Evolutionary conservation across 495 filamentous ascomycete species (phyloP), one percentile per base, ranked within the genome.

Genomic region (Penicillium silybi): DNA sequence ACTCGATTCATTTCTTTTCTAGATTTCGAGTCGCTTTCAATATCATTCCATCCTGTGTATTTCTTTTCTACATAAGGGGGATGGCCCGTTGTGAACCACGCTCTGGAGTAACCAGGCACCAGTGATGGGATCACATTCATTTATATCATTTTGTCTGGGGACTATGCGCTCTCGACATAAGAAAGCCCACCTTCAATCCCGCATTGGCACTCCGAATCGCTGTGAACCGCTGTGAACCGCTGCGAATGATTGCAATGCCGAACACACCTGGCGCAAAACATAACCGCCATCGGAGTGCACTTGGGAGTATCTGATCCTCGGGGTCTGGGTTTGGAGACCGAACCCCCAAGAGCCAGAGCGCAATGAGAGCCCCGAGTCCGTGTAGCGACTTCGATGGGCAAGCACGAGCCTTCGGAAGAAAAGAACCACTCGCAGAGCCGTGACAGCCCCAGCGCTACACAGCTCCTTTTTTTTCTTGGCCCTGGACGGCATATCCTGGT

Each of bases 401-500:
- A 16, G 11, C 40, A 43, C 39, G 22, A 41, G 29, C 48, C 27
- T 38, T 56, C 59, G 62, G 59, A 59, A 64, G 55, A 50, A 59
- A 62, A 56, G 27, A 52, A 51, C 54, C 53, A 56, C 42, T 57
- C 42, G 56, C 52, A 48, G 41, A 54, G n/a, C 41, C 29, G 32
- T 51, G 50, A 25, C 26, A 17, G 26, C 42, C 42, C 29, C 52
- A 63, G 37, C 22, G 62, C 54, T 63, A 61, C 57, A 66, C 60
- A 59, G 43, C 55, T 47, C 50, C 60, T 43, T 56, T 54, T 49
- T 32, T 45, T 52, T 53, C 44, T 66, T 56, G 13, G 47, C 43
- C 47, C 52, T 66, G 52, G 49, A 50, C 48, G 51, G 57, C 44
- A 26, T 18, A 66, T 63, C 63, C 60, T 52, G 57, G 57, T 40